phyloP scores from a whole-genome alignment of 2,329 filamentous ascomycete species.

The Blastomyces emzantsi region DNA sequence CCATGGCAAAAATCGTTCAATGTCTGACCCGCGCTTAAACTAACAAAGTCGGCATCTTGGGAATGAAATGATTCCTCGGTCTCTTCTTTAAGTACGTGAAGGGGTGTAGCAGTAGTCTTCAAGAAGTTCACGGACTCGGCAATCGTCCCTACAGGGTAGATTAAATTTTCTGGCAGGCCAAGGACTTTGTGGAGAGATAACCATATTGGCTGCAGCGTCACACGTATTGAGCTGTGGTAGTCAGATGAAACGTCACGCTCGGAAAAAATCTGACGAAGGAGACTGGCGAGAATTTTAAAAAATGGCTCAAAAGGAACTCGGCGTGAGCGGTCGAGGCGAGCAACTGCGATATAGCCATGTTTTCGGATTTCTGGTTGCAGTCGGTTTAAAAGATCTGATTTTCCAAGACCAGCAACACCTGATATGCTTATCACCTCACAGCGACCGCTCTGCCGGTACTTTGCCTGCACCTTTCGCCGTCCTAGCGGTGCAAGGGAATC shows the following conservation, averaged over 20 bases:
- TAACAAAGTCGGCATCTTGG: constrained; percentile 26
- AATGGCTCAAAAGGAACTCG: constrained; percentile 54
- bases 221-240: constrained; percentile 51
- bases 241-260: constrained; percentile 53
- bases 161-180: constrained; percentile 59
- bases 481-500: constrained; percentile 17
- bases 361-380: constrained; percentile 49
- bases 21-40: constrained; percentile 29
- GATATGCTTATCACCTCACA: constrained; percentile 52
- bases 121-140: constrained; percentile 20
- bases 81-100: constrained; percentile 26
- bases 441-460: constrained; percentile 45
- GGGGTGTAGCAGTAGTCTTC: constrained; percentile 19
- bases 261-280: constrained; percentile 57
- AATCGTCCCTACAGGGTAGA: constrained; percentile 32
- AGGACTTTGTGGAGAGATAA: constrained; percentile 47
- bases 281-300: constrained; percentile 50
- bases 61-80: constrained; percentile 24
- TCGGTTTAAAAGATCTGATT: constrained; percentile 51
- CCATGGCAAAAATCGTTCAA: constrained; percentile 27
- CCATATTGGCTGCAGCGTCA: constrained; percentile 51
- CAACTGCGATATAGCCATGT: constrained; percentile 51
- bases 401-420: constrained; percentile 51
- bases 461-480: constrained; percentile 39
- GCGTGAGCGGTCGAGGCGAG: constrained; percentile 52